Evolutionary conservation across 176 grass and related monocot species (phyloP), one percentile per base, ranked within the genome.

Genomic region (Oryza glumipatula): DNA sequence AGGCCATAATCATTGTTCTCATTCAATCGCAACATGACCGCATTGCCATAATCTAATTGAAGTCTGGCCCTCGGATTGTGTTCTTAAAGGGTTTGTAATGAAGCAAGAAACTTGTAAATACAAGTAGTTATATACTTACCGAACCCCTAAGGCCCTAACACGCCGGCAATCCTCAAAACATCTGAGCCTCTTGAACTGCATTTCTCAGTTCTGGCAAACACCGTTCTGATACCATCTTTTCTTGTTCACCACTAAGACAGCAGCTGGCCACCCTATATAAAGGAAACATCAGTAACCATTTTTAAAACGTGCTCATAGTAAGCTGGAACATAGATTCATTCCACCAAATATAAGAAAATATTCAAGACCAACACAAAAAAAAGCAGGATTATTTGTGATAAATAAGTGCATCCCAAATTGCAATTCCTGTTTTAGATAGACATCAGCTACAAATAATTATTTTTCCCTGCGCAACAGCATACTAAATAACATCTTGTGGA

Each of bases 201-300:
- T 88, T 98, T 71, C 86, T 93, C 49, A 96, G 91, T 71, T 98
- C 93, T 0, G 89, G 88, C 84, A 98, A 81, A 93, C 91, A 95
- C 88, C 83, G 86, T 73, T 98, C 96, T 39, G 88, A 78, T 16
- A 94, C 89, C 3, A 91, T 86, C 78, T 93, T 95, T 80, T 98
- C 96, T 87, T 95, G 89, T 84, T 96, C 96, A 8, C 91, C 90
- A 5, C 92, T 98, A 65, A 98, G 86, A 80, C 93, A 98, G 66
- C 95, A 95, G 80, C 92, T 98, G 65, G 87, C 91, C 87, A 98
- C 92, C 83, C 96, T 98, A 79, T 52, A 90, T 77, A 77, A 79
- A 46, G 47, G 38, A 78, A 84, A 81, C 28, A 76, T 80, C 68
- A 73, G 54, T 66, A 60, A 30, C 28, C 28, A 30, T 30, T 30